Conservation (phyloP, 495 filamentous ascomycete species). For the Talaromyces ruber region DNA sequence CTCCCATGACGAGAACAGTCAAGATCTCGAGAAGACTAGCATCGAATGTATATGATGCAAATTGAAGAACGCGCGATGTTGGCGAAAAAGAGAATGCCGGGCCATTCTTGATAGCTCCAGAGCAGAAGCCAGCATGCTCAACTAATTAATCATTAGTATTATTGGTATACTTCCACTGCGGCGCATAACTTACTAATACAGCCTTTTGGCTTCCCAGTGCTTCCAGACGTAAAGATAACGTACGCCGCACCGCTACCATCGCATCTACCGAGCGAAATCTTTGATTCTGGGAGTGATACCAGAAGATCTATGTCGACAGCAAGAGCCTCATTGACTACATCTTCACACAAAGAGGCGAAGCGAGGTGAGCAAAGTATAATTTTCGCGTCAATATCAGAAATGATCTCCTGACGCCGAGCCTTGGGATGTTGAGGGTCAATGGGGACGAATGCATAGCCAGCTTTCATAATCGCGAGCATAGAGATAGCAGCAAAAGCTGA, state of each 20-base stretch:
- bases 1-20: slow-evolving; percentile 30
- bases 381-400: slow-evolving; percentile 34
- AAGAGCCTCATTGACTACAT: background rate
- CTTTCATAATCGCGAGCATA: slow-evolving; percentile 35
- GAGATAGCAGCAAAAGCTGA: slow-evolving; percentile 29
- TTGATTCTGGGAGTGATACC: background rate
- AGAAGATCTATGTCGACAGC: background rate
- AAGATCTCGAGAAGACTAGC: slow-evolving; percentile 30
- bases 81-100: slow-evolving; percentile 5
- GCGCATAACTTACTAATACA: slow-evolving; percentile 3
- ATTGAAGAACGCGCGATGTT: slow-evolving; percentile 28
- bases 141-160: slow-evolving; percentile 1
- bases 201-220: slow-evolving; percentile 8
- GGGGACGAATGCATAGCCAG: slow-evolving; percentile 41
- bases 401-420: slow-evolving; percentile 36
- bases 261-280: background rate
- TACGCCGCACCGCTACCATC: background rate
- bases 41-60: slow-evolving; percentile 36
- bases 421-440: slow-evolving; percentile 44
- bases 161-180: background rate
- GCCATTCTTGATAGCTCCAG: slow-evolving; percentile 5
- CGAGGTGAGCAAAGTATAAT: slow-evolving; percentile 22
- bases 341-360: background rate
- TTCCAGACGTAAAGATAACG: slow-evolving; percentile 8
- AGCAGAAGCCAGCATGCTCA: slow-evolving; percentile 8